Evolutionary conservation across 768 basidiomycete species (phyloP).

Genomic region (Agaricus subrufescens): DNA sequence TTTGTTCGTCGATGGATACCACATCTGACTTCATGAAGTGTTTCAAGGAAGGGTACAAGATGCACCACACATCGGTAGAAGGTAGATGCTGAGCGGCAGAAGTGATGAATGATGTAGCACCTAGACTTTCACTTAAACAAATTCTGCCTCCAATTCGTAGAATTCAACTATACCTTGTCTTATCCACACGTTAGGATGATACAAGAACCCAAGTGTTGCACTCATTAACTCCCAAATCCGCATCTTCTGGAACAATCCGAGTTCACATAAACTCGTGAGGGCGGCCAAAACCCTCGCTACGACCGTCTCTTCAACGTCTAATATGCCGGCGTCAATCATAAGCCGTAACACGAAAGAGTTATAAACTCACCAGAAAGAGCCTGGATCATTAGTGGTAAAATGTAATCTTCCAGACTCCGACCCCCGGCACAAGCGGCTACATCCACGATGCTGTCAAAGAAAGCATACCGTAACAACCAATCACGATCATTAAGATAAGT

Average conservation of each 20-base stretch:
- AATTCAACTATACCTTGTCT: constrained; percentile 63
- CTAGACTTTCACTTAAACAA: constrained; percentile 31
- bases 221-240: constrained; percentile 97
- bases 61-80: constrained; percentile 92
- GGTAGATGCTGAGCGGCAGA: constrained; percentile 81
- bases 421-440: constrained; percentile 94
- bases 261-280: constrained; percentile 83
- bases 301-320: constrained; percentile 94
- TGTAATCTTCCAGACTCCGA: constrained; percentile 90
- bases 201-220: constrained; percentile 81
- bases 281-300: constrained; percentile 87
- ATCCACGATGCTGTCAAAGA: constrained; percentile 94
- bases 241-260: constrained; percentile 89
- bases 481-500: constrained; percentile 87
- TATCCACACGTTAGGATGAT: constrained; percentile 96
- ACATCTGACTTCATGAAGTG: constrained; percentile 86
- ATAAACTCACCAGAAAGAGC: constrained; percentile 75
- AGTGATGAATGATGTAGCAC: constrained; percentile 83
- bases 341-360: neutral
- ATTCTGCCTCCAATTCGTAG: neutral
- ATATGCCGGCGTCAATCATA: neutral
- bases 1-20: constrained; percentile 64
- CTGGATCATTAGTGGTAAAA: constrained; percentile 94
- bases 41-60: constrained; percentile 86
- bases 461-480: constrained; percentile 86